Evolutionary conservation across 495 filamentous ascomycete species (phyloP).

Genomic region (Neurospora sp.): DNA sequence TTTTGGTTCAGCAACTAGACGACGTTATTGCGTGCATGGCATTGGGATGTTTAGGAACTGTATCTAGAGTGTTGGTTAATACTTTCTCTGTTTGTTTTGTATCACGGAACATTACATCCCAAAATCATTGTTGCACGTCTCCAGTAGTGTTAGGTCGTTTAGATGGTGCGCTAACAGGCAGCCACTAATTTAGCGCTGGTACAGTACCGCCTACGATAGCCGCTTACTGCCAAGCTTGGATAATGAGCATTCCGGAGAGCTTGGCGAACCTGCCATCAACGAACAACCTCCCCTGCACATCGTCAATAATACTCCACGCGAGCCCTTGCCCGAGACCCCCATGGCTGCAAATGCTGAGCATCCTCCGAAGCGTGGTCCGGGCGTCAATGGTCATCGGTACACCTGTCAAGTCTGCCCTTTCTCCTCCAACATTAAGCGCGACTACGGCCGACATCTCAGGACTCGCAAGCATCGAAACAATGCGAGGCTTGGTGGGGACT

Average conservation of each 20-base stretch:
- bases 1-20: background rate
- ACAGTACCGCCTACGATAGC: background rate
- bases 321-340: background rate
- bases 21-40: background rate
- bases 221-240: background rate
- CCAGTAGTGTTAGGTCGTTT: too few relatives aligned
- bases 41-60: background rate
- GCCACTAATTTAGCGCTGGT: fast-evolving
- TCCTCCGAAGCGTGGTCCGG: background rate
- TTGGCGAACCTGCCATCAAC: background rate
- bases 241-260: background rate
- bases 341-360: background rate
- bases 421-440: background rate
- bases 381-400: background rate
- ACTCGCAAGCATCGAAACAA: background rate
- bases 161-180: background rate
- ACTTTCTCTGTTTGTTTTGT: background rate
- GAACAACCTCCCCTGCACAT: background rate
- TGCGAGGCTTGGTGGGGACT: background rate
- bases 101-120: background rate
- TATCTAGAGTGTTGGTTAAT: background rate
- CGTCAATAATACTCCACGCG: background rate
- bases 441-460: background rate
- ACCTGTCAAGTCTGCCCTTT: background rate
- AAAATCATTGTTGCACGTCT: background rate